Conservation (phyloP, 495 filamentous ascomycete species). For the Evernia prunastri region DNA sequence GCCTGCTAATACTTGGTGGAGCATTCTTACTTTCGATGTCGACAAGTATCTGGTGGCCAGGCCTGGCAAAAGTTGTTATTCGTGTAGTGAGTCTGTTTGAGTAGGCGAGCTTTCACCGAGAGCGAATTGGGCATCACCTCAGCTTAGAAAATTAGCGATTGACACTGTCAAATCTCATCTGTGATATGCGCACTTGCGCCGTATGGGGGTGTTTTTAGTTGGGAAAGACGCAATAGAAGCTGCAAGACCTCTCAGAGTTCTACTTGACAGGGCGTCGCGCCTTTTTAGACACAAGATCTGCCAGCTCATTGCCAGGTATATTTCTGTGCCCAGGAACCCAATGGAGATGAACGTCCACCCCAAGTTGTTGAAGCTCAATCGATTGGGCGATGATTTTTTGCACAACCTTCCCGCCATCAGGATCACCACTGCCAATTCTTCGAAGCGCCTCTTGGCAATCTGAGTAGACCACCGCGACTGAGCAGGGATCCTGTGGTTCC, state of each 20-base stretch:
- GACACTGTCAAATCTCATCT: not conserved
- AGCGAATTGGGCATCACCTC: not conserved
- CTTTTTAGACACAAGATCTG: constrained; percentile 17
- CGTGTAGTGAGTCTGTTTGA: not conserved
- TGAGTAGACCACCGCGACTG: constrained; percentile 13
- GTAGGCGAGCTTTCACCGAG: not conserved
- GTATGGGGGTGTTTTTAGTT: not conserved
- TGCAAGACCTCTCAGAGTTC: not conserved
- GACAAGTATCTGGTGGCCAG: too few species aligned
- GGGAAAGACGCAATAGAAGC: not conserved
- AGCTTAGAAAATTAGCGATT: not conserved
- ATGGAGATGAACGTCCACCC: constrained; percentile 10
- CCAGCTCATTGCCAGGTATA: constrained; percentile 19
- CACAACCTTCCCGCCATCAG: not conserved
- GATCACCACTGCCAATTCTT: not conserved
- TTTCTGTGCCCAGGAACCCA: constrained; percentile 11
- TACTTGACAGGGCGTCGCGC: constrained; percentile 1
- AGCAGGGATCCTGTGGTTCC: constrained; percentile 10
- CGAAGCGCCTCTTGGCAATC: constrained; percentile 1
- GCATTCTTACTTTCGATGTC: too few species aligned
- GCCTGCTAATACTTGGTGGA: too few species aligned
- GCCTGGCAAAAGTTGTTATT: too few species aligned
- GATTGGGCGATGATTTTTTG: constrained; percentile 8
- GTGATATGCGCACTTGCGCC: not conserved
- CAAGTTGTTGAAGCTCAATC: constrained; percentile 7